These are phyloP conservation scores for Vaccinium corymbosum DNA, from an alignment of 148 eudicot genomes.

Conservation along the genomic window DNA sequence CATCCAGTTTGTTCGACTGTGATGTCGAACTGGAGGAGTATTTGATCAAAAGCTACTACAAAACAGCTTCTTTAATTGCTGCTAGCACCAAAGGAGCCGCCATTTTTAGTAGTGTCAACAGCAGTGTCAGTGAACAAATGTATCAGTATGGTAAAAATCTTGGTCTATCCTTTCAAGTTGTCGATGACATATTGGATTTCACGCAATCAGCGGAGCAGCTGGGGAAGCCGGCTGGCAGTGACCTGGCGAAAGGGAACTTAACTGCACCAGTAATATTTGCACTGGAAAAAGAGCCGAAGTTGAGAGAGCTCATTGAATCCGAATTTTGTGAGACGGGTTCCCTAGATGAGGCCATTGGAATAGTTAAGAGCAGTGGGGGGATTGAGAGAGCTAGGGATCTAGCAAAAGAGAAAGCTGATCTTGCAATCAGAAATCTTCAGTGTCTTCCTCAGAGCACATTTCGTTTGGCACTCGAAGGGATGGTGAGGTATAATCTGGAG, in stretches of 20 bases:
- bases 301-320: conserved; percentile 76
- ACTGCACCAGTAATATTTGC: conserved; percentile 92
- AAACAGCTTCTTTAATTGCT: conserved; percentile 93
- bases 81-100: conserved; percentile 91
- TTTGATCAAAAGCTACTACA: conserved; percentile 82
- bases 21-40: conserved; percentile 76
- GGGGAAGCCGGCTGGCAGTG: conserved; percentile 89
- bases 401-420: conserved; percentile 68
- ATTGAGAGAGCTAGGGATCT: conserved; percentile 66
- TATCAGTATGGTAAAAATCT: conserved; percentile 83
- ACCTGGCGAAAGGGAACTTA: conserved; percentile 80
- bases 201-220: conserved; percentile 88
- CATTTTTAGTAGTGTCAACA: conserved; percentile 72
- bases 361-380: conserved; percentile 72
- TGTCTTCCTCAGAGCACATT: conserved; percentile 64
- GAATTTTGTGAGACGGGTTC: conserved; percentile 80
- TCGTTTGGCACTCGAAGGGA: conserved; percentile 57
- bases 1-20: conserved; percentile 81
- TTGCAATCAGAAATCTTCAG: conserved; percentile 53
- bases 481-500: conserved; percentile 82
- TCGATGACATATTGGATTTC: conserved; percentile 86
- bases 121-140: conserved; percentile 57
- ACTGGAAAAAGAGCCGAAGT: conserved; percentile 51
- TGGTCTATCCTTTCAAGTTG: conserved; percentile 91
- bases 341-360: conserved; percentile 60